These are phyloP conservation scores for Rhizopogon vesiculosus DNA, from an alignment of 768 basidiomycete genomes.

Conservation along the genomic window DNA sequence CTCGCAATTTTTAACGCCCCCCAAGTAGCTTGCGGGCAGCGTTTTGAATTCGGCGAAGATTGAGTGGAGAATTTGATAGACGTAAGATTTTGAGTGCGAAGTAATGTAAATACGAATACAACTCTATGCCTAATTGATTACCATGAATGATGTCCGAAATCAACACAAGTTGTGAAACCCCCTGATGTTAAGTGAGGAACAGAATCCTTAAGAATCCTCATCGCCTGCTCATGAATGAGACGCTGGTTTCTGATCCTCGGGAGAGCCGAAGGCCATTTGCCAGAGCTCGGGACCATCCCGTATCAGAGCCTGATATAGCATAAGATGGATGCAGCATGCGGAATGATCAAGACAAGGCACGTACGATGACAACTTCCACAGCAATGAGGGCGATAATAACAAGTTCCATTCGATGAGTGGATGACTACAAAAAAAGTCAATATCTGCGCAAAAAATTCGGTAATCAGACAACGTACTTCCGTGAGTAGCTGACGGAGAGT, in stretches of 20 bases:
- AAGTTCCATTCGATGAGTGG: slow-evolving; percentile 88
- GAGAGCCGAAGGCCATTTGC: slow-evolving; percentile 37
- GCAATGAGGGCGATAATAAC: slow-evolving; percentile 94
- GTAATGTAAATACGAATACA: not conserved
- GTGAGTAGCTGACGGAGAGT: slow-evolving; percentile 85
- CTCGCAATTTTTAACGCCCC: not conserved
- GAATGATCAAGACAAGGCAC: slow-evolving; percentile 16
- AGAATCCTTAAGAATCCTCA: not conserved
- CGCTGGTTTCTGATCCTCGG: slow-evolving; percentile 6
- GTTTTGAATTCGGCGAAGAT: not conserved
- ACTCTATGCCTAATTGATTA: not conserved
- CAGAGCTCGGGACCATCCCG: slow-evolving; percentile 77
- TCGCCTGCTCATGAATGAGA: not conserved
- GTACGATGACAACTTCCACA: slow-evolving; percentile 88
- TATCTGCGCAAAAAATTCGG: not conserved
- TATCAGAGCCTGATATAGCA: slow-evolving; percentile 53
- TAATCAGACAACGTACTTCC: slow-evolving; percentile 41
- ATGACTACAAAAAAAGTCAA: slow-evolving; percentile 49
- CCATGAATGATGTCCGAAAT: not conserved
- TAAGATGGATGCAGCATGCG: not conserved
- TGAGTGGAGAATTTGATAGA: not conserved
- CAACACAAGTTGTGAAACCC: not conserved
- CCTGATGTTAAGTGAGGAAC: not conserved
- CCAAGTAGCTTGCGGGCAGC: not conserved
- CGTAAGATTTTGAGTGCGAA: not conserved